Conservation (phyloP, 257 asterid genomes). For the Rubia yunnanensis region DNA sequence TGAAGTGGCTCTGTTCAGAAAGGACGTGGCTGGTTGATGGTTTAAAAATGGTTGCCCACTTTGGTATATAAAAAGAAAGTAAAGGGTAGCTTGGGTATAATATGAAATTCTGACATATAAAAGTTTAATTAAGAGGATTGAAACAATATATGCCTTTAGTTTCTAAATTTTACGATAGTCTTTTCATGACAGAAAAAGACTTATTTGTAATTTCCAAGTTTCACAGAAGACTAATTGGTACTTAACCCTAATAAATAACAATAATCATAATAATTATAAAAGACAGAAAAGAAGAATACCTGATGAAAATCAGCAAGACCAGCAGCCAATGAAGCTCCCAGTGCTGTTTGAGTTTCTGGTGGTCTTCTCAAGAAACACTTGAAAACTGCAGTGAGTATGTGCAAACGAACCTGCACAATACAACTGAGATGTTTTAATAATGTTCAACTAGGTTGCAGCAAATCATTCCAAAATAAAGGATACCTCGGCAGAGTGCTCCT, state of each 20-base stretch:
- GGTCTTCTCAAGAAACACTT: constrained; percentile 92
- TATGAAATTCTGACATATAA: too few species aligned
- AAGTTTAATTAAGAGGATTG: too few species aligned
- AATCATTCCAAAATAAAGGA: constrained; percentile 2
- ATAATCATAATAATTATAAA: not conserved
- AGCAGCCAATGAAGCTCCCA: constrained; percentile 93
- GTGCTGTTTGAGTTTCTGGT: constrained; percentile 83
- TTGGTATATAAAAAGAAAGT: too few species aligned
- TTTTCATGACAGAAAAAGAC: too few species aligned
- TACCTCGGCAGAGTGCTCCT: constrained; percentile 96
- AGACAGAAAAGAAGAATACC: constrained; percentile 32
- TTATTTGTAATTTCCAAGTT: not conserved
- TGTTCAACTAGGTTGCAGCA: not conserved
- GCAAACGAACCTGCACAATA: constrained; percentile 77
- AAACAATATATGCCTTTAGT: too few species aligned
- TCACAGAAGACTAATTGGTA: not conserved
- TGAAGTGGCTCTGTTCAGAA: too few species aligned
- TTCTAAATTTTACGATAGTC: not conserved
- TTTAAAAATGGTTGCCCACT: too few species aligned
- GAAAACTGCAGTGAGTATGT: constrained; percentile 86
- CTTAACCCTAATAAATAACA: too few species aligned
- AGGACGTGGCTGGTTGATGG: too few species aligned
- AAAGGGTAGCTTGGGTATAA: too few species aligned
- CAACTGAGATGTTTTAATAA: not conserved
- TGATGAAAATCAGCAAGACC: constrained; percentile 97